A percentile compares a stretch with the other conserved stretches of the same genome.
Evolutionary conservation across 306 rosid genomes (phyloP).

Genomic region (Quercus mongolica): DNA sequence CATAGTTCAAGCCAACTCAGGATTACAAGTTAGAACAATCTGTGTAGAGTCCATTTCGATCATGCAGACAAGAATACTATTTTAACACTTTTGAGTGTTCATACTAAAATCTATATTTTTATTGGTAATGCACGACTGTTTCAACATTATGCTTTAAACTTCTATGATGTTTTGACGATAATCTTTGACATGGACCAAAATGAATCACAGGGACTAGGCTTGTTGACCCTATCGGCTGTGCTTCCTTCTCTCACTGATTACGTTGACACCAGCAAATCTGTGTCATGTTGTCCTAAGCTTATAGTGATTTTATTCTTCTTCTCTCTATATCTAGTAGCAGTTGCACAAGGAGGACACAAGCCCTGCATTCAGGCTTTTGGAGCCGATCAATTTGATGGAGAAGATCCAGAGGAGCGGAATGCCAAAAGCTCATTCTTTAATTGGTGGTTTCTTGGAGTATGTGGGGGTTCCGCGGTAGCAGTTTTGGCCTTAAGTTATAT

Average conservation of each 20-base stretch:
- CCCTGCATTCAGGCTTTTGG: conserved; percentile 60
- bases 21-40: no score
- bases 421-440: conserved; percentile 56
- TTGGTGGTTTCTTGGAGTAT: conserved; percentile 49
- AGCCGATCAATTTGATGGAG: conserved; percentile 52
- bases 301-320: conserved; percentile 33
- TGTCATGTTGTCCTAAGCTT: conserved; percentile 14
- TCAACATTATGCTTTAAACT: no score
- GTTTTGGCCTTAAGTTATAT: conserved; percentile 30
- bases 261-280: neutral
- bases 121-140: no score
- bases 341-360: conserved; percentile 51
- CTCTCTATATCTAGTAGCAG: conserved; percentile 46
- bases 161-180: neutral
- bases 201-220: conserved; percentile 36
- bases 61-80: no score
- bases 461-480: conserved; percentile 15
- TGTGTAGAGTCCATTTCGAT: no score
- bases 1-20: no score
- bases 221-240: conserved; percentile 34
- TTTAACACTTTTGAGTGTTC: no score
- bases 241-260: conserved; percentile 26
- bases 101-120: no score
- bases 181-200: neutral
- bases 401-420: conserved; percentile 41